Conservation (phyloP, 441 rosid species). For the Populus hybrid region DNA sequence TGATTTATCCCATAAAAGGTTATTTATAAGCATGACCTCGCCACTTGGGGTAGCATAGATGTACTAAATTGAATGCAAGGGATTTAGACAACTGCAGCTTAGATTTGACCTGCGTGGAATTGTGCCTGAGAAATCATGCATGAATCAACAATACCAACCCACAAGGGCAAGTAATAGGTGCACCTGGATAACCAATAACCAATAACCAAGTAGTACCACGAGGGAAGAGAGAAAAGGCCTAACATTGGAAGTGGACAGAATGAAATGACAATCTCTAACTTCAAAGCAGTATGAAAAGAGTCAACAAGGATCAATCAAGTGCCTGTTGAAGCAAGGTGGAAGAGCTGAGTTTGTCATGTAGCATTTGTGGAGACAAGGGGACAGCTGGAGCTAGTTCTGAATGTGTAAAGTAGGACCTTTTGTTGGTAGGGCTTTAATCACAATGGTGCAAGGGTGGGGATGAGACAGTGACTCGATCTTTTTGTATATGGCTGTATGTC, state of each 20-base stretch:
- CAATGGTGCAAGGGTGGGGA: background rate
- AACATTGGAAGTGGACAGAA: background rate
- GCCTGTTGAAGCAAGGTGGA: background rate
- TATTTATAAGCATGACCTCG: background rate
- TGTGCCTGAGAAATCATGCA: background rate
- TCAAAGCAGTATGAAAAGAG: background rate
- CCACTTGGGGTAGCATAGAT: background rate
- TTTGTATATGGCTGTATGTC: background rate
- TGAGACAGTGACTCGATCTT: background rate
- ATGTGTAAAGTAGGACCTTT: too few species aligned
- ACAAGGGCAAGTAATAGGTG: background rate
- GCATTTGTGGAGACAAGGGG: too few species aligned
- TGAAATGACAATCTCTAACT: background rate
- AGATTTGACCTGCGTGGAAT: background rate
- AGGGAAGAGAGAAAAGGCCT: background rate
- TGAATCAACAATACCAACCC: background rate
- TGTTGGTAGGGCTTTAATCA: too few species aligned
- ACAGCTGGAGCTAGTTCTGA: too few species aligned
- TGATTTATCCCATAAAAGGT: background rate
- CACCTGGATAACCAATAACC: too few species aligned
- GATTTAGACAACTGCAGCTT: background rate
- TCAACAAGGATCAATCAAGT: background rate
- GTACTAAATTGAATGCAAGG: background rate
- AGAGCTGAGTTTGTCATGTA: too few species aligned
- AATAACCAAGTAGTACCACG: background rate